Evolutionary conservation across 148 eudicot genomes (phyloP), one percentile per base, ranked within the genome.

Genomic region (Fallopia convolvulus): DNA sequence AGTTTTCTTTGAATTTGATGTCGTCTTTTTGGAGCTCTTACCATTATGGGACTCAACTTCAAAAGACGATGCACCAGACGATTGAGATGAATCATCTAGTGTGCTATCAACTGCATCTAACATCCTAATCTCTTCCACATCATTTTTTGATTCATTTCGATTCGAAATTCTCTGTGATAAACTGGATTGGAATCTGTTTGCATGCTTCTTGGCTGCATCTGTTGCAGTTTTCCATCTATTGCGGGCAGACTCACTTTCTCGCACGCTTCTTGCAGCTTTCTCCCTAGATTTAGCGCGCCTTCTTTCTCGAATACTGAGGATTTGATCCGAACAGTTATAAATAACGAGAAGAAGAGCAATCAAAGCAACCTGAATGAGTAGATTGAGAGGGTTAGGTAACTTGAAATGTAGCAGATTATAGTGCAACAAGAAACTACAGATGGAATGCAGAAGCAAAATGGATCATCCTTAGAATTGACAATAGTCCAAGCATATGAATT

Each of bases 271-370:
- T 39, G 84, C 90, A 33, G 99, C 99, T 78, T 87, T 88, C 83
- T 92, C 97, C 79, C 99, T 85, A 53, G 85, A 80, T 87, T 88
- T 95, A 72, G 97, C 97, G 23, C 83, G 86, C 75, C 97, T 91
- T 75, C 92, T 80, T 77, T 91, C 93, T 20, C 97, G 91, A 41
- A 78, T 83, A 26, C 89, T 82, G 52, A 95, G 80, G 76, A 95
- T 84, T 84, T 91, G 99, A 77, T 93, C 99, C 21, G 86, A 89
- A 78, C 89, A 95, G 87, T 89, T 95, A 84, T 95, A 95, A 39
- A 91, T 89, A 41, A 93, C 81, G 74, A 95, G 85, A 74, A 95
- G 89, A 77, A 93, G 81, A 75, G 99, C 90, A 83, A 81, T 79
- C 78, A 95, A 80, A 79, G 89, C 97, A 83, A 84, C 87, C 99